Percentiles rank a stretch among this genome's conserved stretches.
Conservation (phyloP, 2,329 filamentous ascomycete genomes). For the Capronia coronata region DNA sequence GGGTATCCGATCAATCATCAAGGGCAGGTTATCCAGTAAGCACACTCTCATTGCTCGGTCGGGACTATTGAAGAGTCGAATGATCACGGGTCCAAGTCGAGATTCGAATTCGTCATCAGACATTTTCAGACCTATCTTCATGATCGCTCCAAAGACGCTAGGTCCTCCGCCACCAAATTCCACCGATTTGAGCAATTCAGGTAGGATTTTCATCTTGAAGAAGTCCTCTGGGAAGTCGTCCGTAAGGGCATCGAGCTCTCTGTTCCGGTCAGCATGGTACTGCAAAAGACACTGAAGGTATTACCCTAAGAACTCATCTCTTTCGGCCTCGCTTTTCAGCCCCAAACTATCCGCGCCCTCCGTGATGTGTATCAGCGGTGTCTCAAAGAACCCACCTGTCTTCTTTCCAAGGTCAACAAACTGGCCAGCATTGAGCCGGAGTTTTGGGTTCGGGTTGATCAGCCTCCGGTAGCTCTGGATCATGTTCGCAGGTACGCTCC, state of each 20-base stretch:
- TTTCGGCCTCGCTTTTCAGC: conserved; percentile 75
- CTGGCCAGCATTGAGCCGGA: conserved; percentile 72
- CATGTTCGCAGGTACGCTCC: conserved; percentile 79
- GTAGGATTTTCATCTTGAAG: conserved; percentile 93
- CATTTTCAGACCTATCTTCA: conserved; percentile 85
- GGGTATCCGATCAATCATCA: conserved; percentile 84
- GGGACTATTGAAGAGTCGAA: conserved; percentile 82
- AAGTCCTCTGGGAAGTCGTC: conserved; percentile 97
- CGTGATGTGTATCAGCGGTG: conserved; percentile 81
- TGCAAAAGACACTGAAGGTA: not conserved
- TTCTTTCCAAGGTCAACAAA: conserved; percentile 87
- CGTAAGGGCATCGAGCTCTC: conserved; percentile 73
- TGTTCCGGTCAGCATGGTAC: conserved; percentile 30
- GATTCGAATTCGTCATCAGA: conserved; percentile 82
- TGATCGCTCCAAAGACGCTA: conserved; percentile 77
- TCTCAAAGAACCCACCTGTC: conserved; percentile 82
- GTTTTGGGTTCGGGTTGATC: conserved; percentile 81
- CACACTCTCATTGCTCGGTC: conserved; percentile 89
- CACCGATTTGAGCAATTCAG: conserved; percentile 95
- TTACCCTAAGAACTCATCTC: conserved; percentile 73
- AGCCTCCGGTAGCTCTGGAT: conserved; percentile 85
- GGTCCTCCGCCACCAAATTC: conserved; percentile 94
- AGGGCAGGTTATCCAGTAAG: conserved; percentile 75
- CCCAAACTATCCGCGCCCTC: conserved; percentile 90
- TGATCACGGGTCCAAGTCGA: conserved; percentile 75